Conservation (phyloP, 148 eudicot species). For the Talinum fruticosum region DNA sequence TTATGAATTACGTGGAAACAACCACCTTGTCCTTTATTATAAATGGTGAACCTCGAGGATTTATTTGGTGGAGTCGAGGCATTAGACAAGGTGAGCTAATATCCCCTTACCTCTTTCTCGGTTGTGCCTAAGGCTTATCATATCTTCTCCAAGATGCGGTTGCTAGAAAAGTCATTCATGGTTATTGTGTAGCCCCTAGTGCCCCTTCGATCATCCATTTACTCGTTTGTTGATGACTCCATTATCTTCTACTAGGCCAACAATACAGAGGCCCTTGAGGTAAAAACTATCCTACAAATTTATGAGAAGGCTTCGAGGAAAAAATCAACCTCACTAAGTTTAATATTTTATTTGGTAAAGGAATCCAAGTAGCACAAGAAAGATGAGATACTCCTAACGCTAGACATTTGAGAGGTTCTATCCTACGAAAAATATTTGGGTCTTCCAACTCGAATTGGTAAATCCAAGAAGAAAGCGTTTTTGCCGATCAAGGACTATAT, state of each 20-base stretch:
- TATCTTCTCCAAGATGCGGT: no score
- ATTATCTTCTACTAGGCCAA: background rate
- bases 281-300: background rate
- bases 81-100: background rate
- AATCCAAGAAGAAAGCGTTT: background rate
- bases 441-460: background rate
- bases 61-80: background rate
- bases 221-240: background rate
- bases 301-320: background rate
- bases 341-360: background rate
- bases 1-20: background rate
- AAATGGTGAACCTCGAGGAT: background rate
- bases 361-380: background rate
- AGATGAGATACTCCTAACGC: background rate
- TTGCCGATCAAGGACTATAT: background rate
- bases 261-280: background rate
- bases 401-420: background rate
- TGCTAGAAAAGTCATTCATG: no score
- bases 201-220: no score
- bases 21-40: background rate
- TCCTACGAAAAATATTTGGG: background rate
- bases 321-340: background rate
- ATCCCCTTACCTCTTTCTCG: background rate
- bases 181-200: no score
- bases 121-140: background rate